A percentile compares a stretch with the other conserved stretches of the same genome.
phyloP scores from a whole-genome alignment of 2,329 filamentous ascomycete genomes.

The Verticillium zaregamsianum region DNA sequence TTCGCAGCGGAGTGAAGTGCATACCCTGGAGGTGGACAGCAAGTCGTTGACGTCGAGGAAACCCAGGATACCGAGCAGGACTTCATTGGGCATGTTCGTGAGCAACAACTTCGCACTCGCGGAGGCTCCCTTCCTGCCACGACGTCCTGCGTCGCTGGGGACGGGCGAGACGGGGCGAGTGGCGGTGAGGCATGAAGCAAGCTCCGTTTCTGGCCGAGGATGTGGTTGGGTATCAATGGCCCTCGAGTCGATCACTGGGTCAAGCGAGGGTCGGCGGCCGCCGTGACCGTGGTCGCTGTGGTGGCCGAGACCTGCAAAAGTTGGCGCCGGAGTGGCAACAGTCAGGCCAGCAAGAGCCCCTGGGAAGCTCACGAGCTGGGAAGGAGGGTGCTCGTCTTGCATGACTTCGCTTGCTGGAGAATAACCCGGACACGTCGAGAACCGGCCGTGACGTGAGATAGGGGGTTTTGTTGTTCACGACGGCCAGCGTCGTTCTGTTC shows the following conservation, averaged over 20 bases:
- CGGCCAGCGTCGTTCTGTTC: not conserved
- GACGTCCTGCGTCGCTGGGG: not conserved
- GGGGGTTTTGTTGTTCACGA: not conserved
- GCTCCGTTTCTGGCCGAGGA: not conserved
- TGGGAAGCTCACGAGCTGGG: not conserved
- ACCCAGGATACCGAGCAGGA: conserved; percentile 50
- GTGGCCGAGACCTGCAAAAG: not conserved
- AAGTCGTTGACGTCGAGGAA: conserved; percentile 56
- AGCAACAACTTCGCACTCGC: conserved; percentile 3
- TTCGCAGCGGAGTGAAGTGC: conserved; percentile 17
- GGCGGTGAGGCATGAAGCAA: not conserved
- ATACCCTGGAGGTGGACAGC: conserved; percentile 51
- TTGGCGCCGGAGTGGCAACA: not conserved
- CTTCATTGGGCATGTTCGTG: conserved; percentile 47
- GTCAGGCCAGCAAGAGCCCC: not conserved
- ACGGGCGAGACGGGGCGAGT: not conserved
- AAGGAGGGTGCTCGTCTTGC: not conserved
- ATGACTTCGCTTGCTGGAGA: not conserved
- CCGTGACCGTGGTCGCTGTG: not conserved
- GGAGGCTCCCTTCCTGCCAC: not conserved
- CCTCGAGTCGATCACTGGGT: not conserved
- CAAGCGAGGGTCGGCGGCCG: not conserved
- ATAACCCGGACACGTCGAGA: not conserved
- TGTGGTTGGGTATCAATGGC: not conserved
- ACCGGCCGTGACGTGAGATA: not conserved